Evolutionary conservation across 495 filamentous ascomycete genomes (phyloP).

Genomic region (Penicillium pancosmium): DNA sequence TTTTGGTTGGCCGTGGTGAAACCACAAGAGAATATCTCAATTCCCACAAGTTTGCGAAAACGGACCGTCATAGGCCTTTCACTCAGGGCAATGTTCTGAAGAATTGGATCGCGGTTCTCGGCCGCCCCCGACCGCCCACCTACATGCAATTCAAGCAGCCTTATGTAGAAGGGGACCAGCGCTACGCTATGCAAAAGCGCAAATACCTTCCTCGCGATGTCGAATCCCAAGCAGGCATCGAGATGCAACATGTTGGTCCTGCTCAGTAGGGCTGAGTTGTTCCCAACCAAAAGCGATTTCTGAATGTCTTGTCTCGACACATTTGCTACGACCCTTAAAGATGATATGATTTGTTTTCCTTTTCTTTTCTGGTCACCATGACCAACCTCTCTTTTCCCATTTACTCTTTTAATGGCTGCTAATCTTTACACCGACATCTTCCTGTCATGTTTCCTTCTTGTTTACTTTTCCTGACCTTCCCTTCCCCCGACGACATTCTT

Average conservation of each 20-base stretch:
- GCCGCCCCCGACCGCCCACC: constrained; percentile 81
- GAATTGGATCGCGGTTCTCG: constrained; percentile 82
- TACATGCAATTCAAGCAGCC: constrained; percentile 84
- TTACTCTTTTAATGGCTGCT: constrained; percentile 5
- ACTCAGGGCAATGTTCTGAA: constrained; percentile 73
- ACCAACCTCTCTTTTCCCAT: background rate
- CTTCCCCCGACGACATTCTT: background rate
- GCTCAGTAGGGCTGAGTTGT: constrained; percentile 18
- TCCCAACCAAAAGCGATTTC: background rate
- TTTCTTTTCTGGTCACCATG: background rate
- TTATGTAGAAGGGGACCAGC: constrained; percentile 82
- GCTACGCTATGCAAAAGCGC: constrained; percentile 66
- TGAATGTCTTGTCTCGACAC: background rate
- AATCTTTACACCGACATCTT: constrained; percentile 1
- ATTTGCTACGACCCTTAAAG: constrained; percentile 7
- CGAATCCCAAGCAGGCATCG: constrained; percentile 58
- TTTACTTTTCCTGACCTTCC: background rate
- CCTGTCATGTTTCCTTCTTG: constrained; percentile 1
- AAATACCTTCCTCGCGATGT: constrained; percentile 54
- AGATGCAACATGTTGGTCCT: constrained; percentile 59
- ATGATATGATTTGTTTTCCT: background rate
- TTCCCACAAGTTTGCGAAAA: constrained; percentile 89
- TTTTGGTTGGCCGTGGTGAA: constrained; percentile 85
- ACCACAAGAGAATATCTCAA: constrained; percentile 96
- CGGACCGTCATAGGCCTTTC: constrained; percentile 89